phyloP scores from a whole-genome alignment of 2,329 filamentous ascomycete genomes.

The Fonsecaea nubica region DNA sequence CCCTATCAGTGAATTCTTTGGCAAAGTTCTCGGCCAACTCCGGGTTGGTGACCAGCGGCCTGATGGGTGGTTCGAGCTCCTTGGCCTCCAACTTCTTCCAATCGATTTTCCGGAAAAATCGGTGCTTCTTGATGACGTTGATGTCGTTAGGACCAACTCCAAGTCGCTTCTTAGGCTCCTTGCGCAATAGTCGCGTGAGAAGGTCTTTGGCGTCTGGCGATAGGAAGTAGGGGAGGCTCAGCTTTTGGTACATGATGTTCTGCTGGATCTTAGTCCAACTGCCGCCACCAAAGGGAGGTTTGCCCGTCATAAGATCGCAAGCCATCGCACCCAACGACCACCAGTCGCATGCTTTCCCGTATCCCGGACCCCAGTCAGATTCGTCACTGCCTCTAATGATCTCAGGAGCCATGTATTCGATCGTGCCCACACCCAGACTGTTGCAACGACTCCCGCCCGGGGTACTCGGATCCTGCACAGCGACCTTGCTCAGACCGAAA shows the following conservation, averaged over 20 bases:
- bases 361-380: slow-evolving; percentile 50
- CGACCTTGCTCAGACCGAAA: slow-evolving; percentile 95
- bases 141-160: slow-evolving; percentile 91
- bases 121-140: slow-evolving; percentile 82
- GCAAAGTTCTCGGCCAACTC: slow-evolving; percentile 97
- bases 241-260: slow-evolving; percentile 92
- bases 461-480: slow-evolving; percentile 69
- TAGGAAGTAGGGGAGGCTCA: slow-evolving; percentile 86
- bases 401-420: slow-evolving; percentile 99
- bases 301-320: slow-evolving; percentile 90
- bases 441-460: slow-evolving; percentile 71
- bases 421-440: slow-evolving; percentile 83
- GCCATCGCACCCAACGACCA: slow-evolving; percentile 96
- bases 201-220: slow-evolving; percentile 92
- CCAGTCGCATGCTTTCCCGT: slow-evolving; percentile 96
- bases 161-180: slow-evolving; percentile 88
- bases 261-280: slow-evolving; percentile 96
- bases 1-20: slow-evolving; percentile 76
- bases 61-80: slow-evolving; percentile 86
- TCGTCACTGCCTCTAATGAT: slow-evolving; percentile 79
- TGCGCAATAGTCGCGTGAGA: slow-evolving; percentile 84
- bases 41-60: slow-evolving; percentile 92
- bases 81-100: slow-evolving; percentile 85
- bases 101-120: slow-evolving; percentile 96
- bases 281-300: slow-evolving; percentile 85